phyloP scores from a whole-genome alignment of 1,139 yeast species.

The Barnettozyma hawaiiensis region DNA sequence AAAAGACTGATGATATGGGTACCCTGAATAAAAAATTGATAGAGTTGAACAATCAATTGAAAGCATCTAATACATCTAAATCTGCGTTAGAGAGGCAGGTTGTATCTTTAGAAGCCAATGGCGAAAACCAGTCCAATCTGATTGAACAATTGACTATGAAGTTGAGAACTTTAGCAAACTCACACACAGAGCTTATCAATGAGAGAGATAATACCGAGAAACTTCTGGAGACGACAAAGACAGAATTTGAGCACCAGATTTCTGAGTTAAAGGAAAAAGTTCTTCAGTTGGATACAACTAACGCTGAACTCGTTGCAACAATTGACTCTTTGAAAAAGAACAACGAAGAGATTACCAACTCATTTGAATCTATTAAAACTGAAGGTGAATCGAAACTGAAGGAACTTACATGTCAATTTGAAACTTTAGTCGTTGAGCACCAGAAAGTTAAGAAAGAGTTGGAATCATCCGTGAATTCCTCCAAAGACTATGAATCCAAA shows the following conservation, averaged over 20 bases:
- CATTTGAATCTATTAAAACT: conserved; percentile 5
- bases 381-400: conserved; percentile 10
- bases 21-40: conserved; percentile 19
- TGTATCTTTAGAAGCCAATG: conserved; percentile 25
- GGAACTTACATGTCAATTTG: conserved; percentile 5
- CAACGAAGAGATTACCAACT: conserved; percentile 5
- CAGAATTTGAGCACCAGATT: conserved; percentile 10
- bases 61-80: conserved; percentile 15
- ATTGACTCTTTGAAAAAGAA: conserved; percentile 11
- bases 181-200: conserved; percentile 26
- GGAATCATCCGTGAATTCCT: neutral
- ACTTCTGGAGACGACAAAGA: conserved; percentile 10
- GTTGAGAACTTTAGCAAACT: conserved; percentile 30
- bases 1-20: conserved; percentile 20
- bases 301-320: conserved; percentile 6
- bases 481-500: neutral
- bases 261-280: conserved; percentile 10
- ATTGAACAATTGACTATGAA: conserved; percentile 34
- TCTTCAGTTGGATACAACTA: conserved; percentile 10
- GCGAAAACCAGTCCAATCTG: conserved; percentile 26
- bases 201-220: conserved; percentile 23
- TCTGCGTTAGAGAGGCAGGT: conserved; percentile 20
- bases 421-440: conserved; percentile 9
- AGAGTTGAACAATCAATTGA: conserved; percentile 13
- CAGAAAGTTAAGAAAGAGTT: conserved; percentile 1